Evolutionary conservation across 78 protist species (phyloP).

Genomic region (Dictyostelium capitatum): DNA sequence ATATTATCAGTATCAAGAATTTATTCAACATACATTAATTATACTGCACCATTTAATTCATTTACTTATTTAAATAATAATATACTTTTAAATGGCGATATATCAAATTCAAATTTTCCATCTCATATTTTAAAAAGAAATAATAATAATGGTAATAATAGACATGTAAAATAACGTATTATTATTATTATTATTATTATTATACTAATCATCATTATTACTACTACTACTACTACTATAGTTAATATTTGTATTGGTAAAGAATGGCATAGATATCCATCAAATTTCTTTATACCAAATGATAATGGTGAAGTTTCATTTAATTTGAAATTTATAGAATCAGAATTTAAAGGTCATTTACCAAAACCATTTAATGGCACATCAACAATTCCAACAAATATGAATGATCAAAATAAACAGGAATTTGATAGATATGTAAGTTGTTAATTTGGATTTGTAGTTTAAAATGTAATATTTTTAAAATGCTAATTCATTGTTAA

Average conservation of each 20-base stretch:
- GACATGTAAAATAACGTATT: neutral
- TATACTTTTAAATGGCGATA: constrained; percentile 14
- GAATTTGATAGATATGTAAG: constrained; percentile 66
- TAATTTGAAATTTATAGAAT: constrained; percentile 31
- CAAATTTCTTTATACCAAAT: constrained; percentile 91
- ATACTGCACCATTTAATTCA: constrained; percentile 76
- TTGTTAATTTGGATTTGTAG: no score
- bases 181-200: no score
- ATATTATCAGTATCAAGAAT: constrained; percentile 60
- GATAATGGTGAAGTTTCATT: neutral
- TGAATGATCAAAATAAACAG: constrained; percentile 71
- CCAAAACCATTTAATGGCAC: constrained; percentile 79
- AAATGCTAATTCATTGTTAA: no score
- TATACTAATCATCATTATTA: neutral
- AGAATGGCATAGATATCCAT: constrained; percentile 96
- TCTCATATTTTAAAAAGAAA: neutral
- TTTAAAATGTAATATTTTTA: no score
- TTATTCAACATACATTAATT: constrained; percentile 56
- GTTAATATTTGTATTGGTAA: constrained; percentile 92
- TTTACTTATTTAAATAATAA: constrained; percentile 32
- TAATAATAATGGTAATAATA: neutral
- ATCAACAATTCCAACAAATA: constrained; percentile 30
- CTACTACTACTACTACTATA: neutral
- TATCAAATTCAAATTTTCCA: neutral
- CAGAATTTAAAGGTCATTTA: constrained; percentile 65